Conservation (phyloP, 768 basidiomycete species). For the Peribolospora kevripleyi region DNA sequence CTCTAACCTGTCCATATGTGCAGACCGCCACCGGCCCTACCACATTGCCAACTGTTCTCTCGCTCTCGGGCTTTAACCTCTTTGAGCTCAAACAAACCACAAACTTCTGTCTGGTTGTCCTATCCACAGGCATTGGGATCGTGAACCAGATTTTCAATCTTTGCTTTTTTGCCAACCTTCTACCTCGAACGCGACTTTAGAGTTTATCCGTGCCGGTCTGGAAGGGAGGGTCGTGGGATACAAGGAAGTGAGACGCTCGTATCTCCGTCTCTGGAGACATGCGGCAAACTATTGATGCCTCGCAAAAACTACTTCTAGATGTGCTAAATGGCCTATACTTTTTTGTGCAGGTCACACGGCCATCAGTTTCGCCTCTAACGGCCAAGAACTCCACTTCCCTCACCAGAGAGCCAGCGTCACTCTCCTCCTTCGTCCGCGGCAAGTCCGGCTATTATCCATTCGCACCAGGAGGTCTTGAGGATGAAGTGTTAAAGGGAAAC, state of each 20-base stretch:
- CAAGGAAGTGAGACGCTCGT: conserved; percentile 34
- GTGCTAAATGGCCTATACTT: conserved; percentile 30
- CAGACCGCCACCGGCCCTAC: neutral
- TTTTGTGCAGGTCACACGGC: conserved; percentile 7
- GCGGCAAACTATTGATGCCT: neutral
- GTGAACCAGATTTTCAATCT: conserved; percentile 34
- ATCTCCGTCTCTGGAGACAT: neutral
- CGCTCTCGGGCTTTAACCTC: neutral
- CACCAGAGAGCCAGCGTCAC: conserved; percentile 55
- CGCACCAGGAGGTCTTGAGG: conserved; percentile 75
- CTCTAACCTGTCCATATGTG: neutral
- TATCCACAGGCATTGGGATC: conserved; percentile 43
- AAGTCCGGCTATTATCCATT: conserved; percentile 86
- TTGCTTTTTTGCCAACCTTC: conserved; percentile 43
- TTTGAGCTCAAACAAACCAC: neutral
- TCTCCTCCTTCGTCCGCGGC: conserved; percentile 61
- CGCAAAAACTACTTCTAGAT: conserved; percentile 4
- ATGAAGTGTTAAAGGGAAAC: conserved; percentile 23
- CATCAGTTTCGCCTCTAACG: conserved; percentile 25
- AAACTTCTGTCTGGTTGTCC: conserved; percentile 2
- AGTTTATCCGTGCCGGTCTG: conserved; percentile 54
- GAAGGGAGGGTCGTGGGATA: conserved; percentile 59
- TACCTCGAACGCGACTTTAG: conserved; percentile 45
- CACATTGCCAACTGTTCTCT: neutral
- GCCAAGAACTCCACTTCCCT: conserved; percentile 67